Percentiles rank a stretch among this genome's conserved stretches.
These are phyloP conservation scores for Chlorencoelia australis DNA, from an alignment of 2,329 filamentous ascomycete genomes.

Conservation along the genomic window DNA sequence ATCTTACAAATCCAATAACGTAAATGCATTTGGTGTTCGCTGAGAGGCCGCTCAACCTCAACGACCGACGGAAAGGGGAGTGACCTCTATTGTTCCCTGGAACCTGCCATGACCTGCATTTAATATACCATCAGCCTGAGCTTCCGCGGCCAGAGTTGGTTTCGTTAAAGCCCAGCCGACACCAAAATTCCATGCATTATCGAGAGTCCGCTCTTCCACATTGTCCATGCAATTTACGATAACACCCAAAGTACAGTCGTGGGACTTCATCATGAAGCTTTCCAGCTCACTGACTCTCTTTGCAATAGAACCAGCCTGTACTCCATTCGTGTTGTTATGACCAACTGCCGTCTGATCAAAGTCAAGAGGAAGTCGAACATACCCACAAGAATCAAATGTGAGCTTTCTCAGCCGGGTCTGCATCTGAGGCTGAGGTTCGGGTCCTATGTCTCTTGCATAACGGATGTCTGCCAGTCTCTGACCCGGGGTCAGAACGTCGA, in stretches of 20 bases:
- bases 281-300: conserved; percentile 22
- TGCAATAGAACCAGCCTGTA: conserved; percentile 9
- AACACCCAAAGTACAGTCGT: conserved; percentile 16
- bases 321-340: conserved; percentile 3
- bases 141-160: conserved; percentile 11
- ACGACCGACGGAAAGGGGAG: too few relatives aligned
- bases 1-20: too few relatives aligned
- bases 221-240: conserved; percentile 21
- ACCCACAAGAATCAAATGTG: conserved; percentile 25
- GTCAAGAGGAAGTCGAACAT: conserved; percentile 23
- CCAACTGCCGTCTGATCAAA: conserved; percentile 22
- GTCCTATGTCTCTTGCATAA: conserved; percentile 26
- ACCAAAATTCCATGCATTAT: conserved; percentile 21
- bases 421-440: conserved; percentile 14
- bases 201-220: conserved; percentile 16
- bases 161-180: conserved; percentile 15
- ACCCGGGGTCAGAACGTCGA: conserved; percentile 41
- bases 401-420: conserved; percentile 17
- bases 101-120: conserved; percentile 22
- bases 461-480: conserved; percentile 33
- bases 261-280: conserved; percentile 23
- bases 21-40: too few relatives aligned
- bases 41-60: too few relatives aligned
- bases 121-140: conserved; percentile 18
- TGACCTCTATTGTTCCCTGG: conserved; percentile 18